Percentiles rank a stretch among this genome's conserved stretches.
phyloP scores from a whole-genome alignment of 164 flowering plant genomes.

The Macadamia integrifolia region DNA sequence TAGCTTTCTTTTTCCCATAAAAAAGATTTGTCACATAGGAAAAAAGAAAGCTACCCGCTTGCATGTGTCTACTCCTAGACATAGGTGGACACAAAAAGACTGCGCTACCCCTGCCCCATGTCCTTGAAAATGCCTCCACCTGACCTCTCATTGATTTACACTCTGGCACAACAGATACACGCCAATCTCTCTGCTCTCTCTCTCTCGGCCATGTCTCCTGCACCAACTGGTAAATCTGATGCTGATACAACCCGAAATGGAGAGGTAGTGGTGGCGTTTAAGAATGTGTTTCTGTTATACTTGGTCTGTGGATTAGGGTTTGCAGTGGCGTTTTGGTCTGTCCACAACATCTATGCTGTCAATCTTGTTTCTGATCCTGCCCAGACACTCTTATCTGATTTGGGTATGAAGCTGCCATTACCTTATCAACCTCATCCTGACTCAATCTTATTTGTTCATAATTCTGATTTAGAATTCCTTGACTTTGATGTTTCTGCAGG shows the following conservation, averaged over 20 bases:
- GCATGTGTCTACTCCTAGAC: too few species aligned
- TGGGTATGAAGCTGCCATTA: conserved; percentile 34
- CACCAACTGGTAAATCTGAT: too few species aligned
- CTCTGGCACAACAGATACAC: too few species aligned
- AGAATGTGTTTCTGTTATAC: conserved; percentile 22
- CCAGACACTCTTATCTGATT: conserved; percentile 37
- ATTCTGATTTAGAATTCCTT: background rate
- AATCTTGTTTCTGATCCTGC: conserved; percentile 50
- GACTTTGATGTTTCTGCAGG: conserved; percentile 22
- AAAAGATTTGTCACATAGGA: too few species aligned
- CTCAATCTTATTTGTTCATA: background rate
- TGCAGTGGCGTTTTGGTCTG: conserved; percentile 34
- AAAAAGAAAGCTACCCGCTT: too few species aligned
- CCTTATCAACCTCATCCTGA: background rate
- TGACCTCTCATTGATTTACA: too few species aligned
- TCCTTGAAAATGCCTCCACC: too few species aligned
- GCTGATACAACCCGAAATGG: background rate
- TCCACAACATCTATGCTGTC: conserved; percentile 30
- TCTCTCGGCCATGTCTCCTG: too few species aligned
- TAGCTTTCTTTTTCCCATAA: too few species aligned
- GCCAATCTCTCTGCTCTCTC: too few species aligned
- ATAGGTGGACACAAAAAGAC: too few species aligned
- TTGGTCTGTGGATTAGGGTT: conserved; percentile 35
- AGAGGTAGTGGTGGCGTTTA: background rate
- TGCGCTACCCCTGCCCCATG: too few species aligned